These are phyloP conservation scores for Hemerocallis citrina DNA, from an alignment of 106 monocot species.

Conservation along the genomic window DNA sequence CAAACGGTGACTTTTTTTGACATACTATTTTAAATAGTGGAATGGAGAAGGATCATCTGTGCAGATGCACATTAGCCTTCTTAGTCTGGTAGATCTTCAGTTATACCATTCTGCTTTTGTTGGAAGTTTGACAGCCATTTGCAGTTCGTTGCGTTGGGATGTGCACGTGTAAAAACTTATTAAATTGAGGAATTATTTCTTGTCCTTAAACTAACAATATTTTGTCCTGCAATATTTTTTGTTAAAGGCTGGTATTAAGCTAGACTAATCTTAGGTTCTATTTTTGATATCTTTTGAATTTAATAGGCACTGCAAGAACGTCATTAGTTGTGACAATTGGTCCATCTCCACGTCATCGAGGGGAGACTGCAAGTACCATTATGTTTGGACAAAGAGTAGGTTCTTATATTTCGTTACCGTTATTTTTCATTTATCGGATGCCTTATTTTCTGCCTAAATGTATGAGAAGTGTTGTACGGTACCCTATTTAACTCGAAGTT, in stretches of 20 bases:
- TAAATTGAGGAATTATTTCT: neutral
- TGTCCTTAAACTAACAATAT: neutral
- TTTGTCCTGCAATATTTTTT: too few species aligned
- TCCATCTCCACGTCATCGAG: slow-evolving; percentile 95
- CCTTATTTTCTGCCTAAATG: too few species aligned
- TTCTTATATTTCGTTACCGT: neutral
- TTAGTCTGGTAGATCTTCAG: too few species aligned
- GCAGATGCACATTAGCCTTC: too few species aligned
- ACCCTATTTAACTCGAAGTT: too few species aligned
- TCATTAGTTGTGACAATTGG: slow-evolving; percentile 96
- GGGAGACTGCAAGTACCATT: slow-evolving; percentile 96
- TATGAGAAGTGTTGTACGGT: too few species aligned
- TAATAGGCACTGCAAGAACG: slow-evolving; percentile 88
- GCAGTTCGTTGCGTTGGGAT: neutral
- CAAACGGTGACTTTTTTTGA: too few species aligned
- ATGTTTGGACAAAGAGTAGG: slow-evolving; percentile 99
- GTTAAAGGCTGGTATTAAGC: too few species aligned
- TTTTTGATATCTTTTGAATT: neutral
- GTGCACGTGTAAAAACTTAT: neutral
- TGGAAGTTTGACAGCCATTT: neutral
- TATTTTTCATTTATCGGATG: too few species aligned
- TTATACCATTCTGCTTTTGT: neutral
- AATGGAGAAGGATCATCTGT: too few species aligned
- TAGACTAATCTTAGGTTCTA: neutral
- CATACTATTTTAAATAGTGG: too few species aligned